These are phyloP conservation scores for Trichoderma citrinoviride DNA, from an alignment of 2,329 filamentous ascomycete genomes.

Conservation along the genomic window DNA sequence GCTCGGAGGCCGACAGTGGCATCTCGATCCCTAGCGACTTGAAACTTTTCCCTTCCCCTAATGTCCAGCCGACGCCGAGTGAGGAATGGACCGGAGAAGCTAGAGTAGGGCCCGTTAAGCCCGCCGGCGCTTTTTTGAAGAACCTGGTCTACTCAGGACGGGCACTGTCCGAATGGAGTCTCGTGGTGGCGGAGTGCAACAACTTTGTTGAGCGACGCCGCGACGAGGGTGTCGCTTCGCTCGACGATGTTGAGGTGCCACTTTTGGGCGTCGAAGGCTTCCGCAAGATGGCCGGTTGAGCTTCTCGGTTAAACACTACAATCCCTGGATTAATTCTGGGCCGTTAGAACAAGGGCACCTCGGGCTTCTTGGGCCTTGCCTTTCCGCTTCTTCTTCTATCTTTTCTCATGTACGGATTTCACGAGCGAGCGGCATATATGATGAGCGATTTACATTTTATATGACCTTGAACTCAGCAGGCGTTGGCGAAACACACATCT, in stretches of 20 bases:
- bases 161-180: slow-evolving; percentile 73
- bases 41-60: not conserved
- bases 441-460: slow-evolving; percentile 5
- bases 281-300: slow-evolving; percentile 36
- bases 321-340: too few relatives aligned
- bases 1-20: not conserved
- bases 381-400: not conserved
- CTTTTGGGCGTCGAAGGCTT: slow-evolving; percentile 43
- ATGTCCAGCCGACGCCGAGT: not conserved
- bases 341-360: not conserved
- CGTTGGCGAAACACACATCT: slow-evolving; percentile 7
- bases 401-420: slow-evolving; percentile 4
- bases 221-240: slow-evolving; percentile 66
- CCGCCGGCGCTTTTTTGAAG: slow-evolving; percentile 44
- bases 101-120: slow-evolving; percentile 40
- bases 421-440: slow-evolving; percentile 16
- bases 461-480: slow-evolving; percentile 8
- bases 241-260: slow-evolving; percentile 63
- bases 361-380: not conserved
- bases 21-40: not conserved
- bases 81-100: slow-evolving; percentile 5
- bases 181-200: slow-evolving; percentile 75
- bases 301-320: not conserved
- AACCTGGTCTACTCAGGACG: slow-evolving; percentile 64
- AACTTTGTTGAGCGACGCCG: slow-evolving; percentile 75